Base-by-base conservation (phyloP, 2,329 filamentous ascomycete species). In the Arthrobotrys pseudoclavata region DNA sequence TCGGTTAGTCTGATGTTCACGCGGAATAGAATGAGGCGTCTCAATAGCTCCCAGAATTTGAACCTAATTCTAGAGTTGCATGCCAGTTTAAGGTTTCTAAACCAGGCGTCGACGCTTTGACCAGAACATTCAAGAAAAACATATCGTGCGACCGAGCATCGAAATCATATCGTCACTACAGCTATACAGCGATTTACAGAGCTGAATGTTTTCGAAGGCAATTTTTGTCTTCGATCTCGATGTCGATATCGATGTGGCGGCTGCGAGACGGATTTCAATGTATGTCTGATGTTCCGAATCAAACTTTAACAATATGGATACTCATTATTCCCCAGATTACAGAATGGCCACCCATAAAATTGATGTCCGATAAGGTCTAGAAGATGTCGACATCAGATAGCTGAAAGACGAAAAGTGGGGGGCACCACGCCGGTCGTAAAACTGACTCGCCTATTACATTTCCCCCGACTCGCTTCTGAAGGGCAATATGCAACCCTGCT, bases 321-420 rank as follows among this genome's bases (percentile, higher is more conserved):
- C 9, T 22, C n/a, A 57, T 20, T 3, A 20, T 29, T 47, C 22
- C 13, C 47, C 57, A 37, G 61, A 34, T 10, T 45, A 13, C 13
- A 22, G 31, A 34, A 50, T 48, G 62, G 45, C 9, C 62, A 37
- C 45, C 13, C 42, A 31, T 31, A n/a, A 15, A 9, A 3, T 29
- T n/a, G 15, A 29, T 31, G 6, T 15, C 52, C 10, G n/a, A 70
- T n/a, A 31, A 24, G 55, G 29, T 24, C 61, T 47, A 37, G 34
- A 45, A 37, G 13, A 76, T 76, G 71, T 76, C 71, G 71, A 76
- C 71, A 76, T 76, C 57, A 31, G 15, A 69, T 64, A 57, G 55
- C 57, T 66, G 48, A 66, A 76, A 70, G 64, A 61, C 64, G 70
- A 75, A 68, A 42, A 37, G 62, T 63, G 70, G 63, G 37, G 69